These are phyloP conservation scores for Fusarium verrucosum DNA, from an alignment of 2,329 filamentous ascomycete species.

Conservation along the genomic window DNA sequence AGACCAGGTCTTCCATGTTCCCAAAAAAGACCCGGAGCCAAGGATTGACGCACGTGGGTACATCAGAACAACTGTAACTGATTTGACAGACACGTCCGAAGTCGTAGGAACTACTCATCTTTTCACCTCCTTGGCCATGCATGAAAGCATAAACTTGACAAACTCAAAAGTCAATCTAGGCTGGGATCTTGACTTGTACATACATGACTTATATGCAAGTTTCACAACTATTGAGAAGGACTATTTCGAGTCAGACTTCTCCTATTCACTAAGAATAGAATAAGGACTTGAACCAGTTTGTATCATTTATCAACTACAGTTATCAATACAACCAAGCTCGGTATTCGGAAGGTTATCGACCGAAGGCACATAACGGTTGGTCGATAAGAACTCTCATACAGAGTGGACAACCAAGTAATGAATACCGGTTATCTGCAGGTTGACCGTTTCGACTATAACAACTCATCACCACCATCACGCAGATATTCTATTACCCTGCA, in stretches of 20 bases:
- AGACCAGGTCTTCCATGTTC: neutral
- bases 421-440: conserved; percentile 18
- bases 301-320: neutral
- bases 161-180: neutral
- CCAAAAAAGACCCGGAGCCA: conserved; percentile 31
- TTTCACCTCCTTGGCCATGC: neutral
- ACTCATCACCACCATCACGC: conserved; percentile 13
- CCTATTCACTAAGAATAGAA: neutral
- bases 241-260: neutral
- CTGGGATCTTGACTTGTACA: neutral
- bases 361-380: neutral
- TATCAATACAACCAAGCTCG: neutral
- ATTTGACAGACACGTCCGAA: neutral
- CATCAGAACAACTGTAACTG: neutral
- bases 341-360: conserved; percentile 2
- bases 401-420: conserved; percentile 6
- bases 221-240: neutral
- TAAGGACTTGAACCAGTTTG: neutral
- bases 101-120: neutral
- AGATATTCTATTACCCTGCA: neutral
- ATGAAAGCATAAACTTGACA: neutral
- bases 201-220: neutral
- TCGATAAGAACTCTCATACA: conserved; percentile 14
- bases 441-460: conserved; percentile 15
- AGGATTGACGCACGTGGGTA: conserved; percentile 44